Evolutionary conservation across 805 yeast genomes (phyloP), one percentile per base, ranked within the genome.

Genomic region (Cyberlindnera lachancei): DNA sequence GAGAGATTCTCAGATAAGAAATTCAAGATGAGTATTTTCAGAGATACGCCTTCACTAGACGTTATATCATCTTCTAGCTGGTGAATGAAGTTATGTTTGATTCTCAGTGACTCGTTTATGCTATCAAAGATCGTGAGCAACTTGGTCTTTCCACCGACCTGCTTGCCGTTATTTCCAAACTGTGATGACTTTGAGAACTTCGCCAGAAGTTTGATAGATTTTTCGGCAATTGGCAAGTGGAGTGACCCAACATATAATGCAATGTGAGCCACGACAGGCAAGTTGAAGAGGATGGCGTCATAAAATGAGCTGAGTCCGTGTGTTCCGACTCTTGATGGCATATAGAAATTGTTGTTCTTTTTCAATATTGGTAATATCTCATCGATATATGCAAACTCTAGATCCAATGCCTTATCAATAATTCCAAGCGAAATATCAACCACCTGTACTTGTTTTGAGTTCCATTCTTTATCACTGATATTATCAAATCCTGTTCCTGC

Each of bases 71-170:
- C 45, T 27, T 71, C 78, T 15, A 80, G 46, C 47, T 85, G 94
- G 25, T 74, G 70, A 25, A 84, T 75, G 37, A 87, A 76, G 0
- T 86, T 75, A 44, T 71, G 73, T 38, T 81, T 73, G 23, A 90
- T 81, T 42, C 88, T 68, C 2, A 69, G 61, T 0, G 94, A 75
- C 44, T 88, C 96, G 43, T 84, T 84, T 20, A 82, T 73, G 12
- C 87, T 79, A 45, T 79, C 81, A 33, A 82, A 67, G 23, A 83
- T 66, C 0, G 85, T 75, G 29, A 88, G 55, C 11, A 90, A 57
- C 42, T 87, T 73, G 40, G 77, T 78, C 33, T 66, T 72, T 8
- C 66, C 66, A 13, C 63, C 46, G 13, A 54, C 50, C 11, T 14
- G 15, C 18, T 35, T 31, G 11, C 46, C 51, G 21, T 47, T 43